Evolutionary conservation across 1,284 basidiomycete genomes (phyloP).

Genomic region (Erythrobasidium hasegawianum): DNA sequence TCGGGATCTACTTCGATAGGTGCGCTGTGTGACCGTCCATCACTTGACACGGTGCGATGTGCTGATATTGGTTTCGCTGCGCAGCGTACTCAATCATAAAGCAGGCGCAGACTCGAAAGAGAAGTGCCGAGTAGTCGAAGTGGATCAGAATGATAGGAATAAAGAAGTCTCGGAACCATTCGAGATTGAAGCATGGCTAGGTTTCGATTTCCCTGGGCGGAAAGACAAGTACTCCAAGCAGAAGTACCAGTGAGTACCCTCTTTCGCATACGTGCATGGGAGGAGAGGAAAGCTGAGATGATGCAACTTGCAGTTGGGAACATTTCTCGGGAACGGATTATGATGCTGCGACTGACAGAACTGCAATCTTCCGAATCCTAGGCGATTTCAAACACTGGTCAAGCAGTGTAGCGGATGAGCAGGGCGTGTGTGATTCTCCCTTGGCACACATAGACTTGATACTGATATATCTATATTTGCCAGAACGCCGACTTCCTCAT

Average conservation of each 20-base stretch:
- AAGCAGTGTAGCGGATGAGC: slow-evolving; percentile 25
- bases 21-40: not conserved
- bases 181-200: slow-evolving; percentile 79
- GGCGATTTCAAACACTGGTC: slow-evolving; percentile 58
- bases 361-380: slow-evolving; percentile 51
- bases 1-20: slow-evolving; percentile 67
- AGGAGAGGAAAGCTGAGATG: not conserved
- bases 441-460: no score
- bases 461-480: no score
- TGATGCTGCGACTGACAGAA: slow-evolving; percentile 64
- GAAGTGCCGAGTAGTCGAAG: slow-evolving; percentile 67
- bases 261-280: slow-evolving; percentile 29
- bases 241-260: slow-evolving; percentile 52
- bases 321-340: slow-evolving; percentile 68
- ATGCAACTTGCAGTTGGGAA: not conserved
- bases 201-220: slow-evolving; percentile 75
- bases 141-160: slow-evolving; percentile 57
- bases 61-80: slow-evolving; percentile 46
- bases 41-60: no score
- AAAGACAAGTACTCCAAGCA: slow-evolving; percentile 59
- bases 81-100: slow-evolving; percentile 56
- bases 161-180: slow-evolving; percentile 59
- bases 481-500: slow-evolving; percentile 34
- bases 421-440: slow-evolving; percentile 5
- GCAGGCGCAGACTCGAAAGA: slow-evolving; percentile 76